Evolutionary conservation across 345 rosid species (phyloP).

Genomic region (Dovyalis caffra): DNA sequence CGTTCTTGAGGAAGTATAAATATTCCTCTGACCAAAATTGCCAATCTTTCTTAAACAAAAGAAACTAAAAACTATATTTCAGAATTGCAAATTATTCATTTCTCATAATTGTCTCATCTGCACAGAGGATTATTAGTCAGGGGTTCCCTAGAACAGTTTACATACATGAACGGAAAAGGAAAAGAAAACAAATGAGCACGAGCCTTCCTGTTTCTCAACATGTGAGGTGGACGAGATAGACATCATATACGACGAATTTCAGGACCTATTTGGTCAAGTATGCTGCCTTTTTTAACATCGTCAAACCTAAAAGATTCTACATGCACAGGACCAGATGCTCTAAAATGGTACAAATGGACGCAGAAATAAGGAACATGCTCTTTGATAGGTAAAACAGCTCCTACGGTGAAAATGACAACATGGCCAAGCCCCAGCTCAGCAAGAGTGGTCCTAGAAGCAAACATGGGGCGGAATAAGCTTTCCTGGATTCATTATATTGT

Average conservation of each 20-base stretch:
- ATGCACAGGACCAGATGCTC: neutral
- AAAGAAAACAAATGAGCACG: too few relatives aligned
- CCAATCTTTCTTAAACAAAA: too few relatives aligned
- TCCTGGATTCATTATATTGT: constrained; percentile 92
- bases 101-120: too few relatives aligned
- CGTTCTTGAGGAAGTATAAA: too few relatives aligned
- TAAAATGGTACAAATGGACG: neutral
- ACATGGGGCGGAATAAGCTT: constrained; percentile 92
- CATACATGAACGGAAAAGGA: too few relatives aligned
- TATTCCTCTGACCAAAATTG: too few relatives aligned
- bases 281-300: neutral
- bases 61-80: too few relatives aligned
- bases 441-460: constrained; percentile 41
- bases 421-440: neutral
- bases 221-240: too few relatives aligned
- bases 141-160: too few relatives aligned
- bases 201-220: too few relatives aligned
- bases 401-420: neutral
- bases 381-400: neutral
- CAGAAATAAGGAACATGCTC: neutral
- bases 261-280: neutral
- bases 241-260: neutral
- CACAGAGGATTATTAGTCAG: too few relatives aligned
- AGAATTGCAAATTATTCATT: too few relatives aligned
- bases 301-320: neutral